A percentile compares a stretch with the other conserved stretches of the same genome.
Conservation (phyloP, 2,329 filamentous ascomycete species). For the Colletotrichum cuscutae region DNA sequence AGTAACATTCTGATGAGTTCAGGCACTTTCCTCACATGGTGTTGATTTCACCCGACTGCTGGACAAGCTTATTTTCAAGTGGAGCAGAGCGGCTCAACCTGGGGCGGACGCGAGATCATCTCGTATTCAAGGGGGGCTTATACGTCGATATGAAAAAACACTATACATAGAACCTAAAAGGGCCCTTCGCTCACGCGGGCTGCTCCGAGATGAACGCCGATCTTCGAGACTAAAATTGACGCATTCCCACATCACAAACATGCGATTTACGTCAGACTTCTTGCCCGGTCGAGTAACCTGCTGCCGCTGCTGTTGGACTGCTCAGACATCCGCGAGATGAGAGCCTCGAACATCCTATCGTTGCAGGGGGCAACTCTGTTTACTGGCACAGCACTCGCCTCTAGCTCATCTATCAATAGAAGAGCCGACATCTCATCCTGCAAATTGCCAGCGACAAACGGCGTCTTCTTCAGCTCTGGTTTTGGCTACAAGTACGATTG, state of each 20-base stretch:
- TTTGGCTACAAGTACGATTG: slow-evolving; percentile 44
- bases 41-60: not conserved
- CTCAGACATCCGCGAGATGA: not conserved
- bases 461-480: slow-evolving; percentile 42
- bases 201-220: not conserved
- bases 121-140: not conserved
- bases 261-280: not conserved
- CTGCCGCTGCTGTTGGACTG: not conserved
- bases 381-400: not conserved
- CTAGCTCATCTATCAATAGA: not conserved
- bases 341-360: no score
- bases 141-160: not conserved
- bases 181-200: not conserved
- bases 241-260: not conserved
- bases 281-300: not conserved
- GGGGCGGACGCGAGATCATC: not conserved
- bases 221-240: not conserved
- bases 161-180: not conserved
- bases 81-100: not conserved
- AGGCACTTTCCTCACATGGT: not conserved
- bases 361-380: no score
- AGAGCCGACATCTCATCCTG: slow-evolving; percentile 22
- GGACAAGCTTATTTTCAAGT: not conserved
- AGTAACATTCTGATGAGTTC: not conserved
- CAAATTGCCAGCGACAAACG: slow-evolving; percentile 39